Percentiles rank a stretch among this genome's conserved stretches.
Evolutionary conservation across 1,284 basidiomycete genomes (phyloP).

Genomic region (Sphaerobolus stellatus): DNA sequence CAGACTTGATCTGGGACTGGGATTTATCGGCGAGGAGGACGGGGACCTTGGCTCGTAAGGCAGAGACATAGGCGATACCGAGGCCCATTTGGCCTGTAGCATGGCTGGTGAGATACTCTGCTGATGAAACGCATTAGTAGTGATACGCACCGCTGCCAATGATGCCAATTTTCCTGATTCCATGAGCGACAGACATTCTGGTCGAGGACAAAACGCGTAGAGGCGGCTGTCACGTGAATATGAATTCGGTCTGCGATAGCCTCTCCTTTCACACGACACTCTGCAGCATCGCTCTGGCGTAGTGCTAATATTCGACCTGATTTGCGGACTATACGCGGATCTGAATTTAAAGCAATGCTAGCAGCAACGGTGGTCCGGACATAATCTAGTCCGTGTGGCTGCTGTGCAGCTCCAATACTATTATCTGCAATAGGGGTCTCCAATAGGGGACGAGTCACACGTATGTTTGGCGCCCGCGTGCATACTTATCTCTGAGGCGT

Average conservation of each 20-base stretch:
- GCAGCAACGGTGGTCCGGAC: not conserved
- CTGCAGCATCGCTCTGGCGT: no score
- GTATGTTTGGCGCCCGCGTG: slow-evolving; percentile 8
- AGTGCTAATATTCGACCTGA: not conserved
- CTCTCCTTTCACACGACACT: no score
- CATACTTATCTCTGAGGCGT: slow-evolving; percentile 8
- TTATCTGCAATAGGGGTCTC: not conserved
- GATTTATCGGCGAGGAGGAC: slow-evolving; percentile 75
- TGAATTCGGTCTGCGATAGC: no score
- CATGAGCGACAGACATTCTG: slow-evolving; percentile 59
- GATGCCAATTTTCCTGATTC: slow-evolving; percentile 67
- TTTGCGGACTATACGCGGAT: not conserved
- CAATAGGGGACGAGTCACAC: no score
- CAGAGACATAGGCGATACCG: slow-evolving; percentile 85
- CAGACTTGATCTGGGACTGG: slow-evolving; percentile 64
- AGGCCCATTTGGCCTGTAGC: slow-evolving; percentile 86
- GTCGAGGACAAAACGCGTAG: no score
- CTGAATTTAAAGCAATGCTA: not conserved
- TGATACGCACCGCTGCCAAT: slow-evolving; percentile 37
- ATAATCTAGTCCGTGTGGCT: not conserved
- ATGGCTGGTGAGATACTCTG: not conserved
- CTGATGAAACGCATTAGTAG: not conserved
- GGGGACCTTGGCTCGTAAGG: slow-evolving; percentile 69
- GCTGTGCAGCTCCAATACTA: not conserved
- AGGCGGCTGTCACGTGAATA: no score